A percentile compares a stretch with the other conserved stretches of the same genome.
These are phyloP conservation scores for Candida incommunis DNA, from an alignment of 805 yeast species.

Conservation along the genomic window DNA sequence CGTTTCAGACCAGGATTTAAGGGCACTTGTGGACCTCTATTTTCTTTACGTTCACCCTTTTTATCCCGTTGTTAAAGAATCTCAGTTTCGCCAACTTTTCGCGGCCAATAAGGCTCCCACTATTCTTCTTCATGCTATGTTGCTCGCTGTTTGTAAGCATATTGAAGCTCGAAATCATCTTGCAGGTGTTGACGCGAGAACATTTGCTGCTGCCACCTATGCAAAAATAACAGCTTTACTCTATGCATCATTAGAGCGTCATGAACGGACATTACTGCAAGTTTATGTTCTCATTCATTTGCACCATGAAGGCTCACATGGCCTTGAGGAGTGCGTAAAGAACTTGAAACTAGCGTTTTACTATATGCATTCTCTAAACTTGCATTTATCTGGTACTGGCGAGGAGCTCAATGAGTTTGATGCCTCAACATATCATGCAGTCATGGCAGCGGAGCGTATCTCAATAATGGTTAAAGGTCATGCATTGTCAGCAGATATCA, in stretches of 20 bases:
- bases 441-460: background rate
- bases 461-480: background rate
- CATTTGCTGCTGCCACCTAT: background rate
- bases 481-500: background rate
- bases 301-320: background rate
- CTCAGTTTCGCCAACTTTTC: conserved; percentile 4
- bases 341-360: background rate
- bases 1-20: background rate
- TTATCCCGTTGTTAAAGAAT: conserved; percentile 7
- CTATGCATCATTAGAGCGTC: background rate
- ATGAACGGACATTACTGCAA: background rate
- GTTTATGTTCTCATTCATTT: background rate
- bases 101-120: conserved; percentile 3
- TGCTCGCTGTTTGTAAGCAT: background rate
- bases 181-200: background rate
- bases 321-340: background rate
- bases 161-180: background rate
- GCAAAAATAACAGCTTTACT: background rate
- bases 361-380: background rate
- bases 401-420: background rate
- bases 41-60: conserved; percentile 7
- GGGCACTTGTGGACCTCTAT: conserved; percentile 4
- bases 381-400: background rate
- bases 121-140: conserved; percentile 6
- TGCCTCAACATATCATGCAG: background rate